These are phyloP conservation scores for Solanum hybrid DNA, from an alignment of 305 asterid species.

Conservation along the genomic window DNA sequence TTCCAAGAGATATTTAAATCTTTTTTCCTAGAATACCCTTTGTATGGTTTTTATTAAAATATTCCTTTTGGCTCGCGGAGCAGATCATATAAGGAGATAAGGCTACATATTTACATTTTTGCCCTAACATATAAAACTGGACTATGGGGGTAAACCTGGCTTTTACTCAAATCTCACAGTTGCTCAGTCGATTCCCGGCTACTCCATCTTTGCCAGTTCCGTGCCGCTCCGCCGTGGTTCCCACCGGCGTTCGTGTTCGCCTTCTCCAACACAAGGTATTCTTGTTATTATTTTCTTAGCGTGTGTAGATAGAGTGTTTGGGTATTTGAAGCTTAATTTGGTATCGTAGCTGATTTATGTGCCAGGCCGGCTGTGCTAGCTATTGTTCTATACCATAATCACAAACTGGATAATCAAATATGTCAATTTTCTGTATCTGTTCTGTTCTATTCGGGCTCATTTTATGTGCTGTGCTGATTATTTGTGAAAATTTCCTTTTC, in stretches of 20 bases:
- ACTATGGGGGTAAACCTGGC: background rate
- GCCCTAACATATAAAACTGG: background rate
- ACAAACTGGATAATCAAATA: background rate
- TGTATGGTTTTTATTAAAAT: background rate
- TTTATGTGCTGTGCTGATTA: background rate
- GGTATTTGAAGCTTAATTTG: background rate
- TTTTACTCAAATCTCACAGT: background rate
- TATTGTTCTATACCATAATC: background rate
- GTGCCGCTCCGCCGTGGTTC: background rate
- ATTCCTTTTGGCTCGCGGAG: background rate
- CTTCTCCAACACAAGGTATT: background rate
- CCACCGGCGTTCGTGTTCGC: background rate
- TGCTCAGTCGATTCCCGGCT: background rate
- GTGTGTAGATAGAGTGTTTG: background rate
- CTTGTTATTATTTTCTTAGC: background rate
- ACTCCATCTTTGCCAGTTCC: background rate
- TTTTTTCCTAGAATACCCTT: background rate
- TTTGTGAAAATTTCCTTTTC: background rate
- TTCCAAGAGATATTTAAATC: background rate
- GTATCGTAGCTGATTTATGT: background rate
- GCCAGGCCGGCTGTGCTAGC: background rate
- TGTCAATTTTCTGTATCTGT: background rate
- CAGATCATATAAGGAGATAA: background rate
- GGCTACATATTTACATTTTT: background rate
- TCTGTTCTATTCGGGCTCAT: background rate